Percentiles rank a stretch among this genome's conserved stretches.
phyloP scores from a whole-genome alignment of 495 filamentous ascomycete species.

The Aspergillus taichungensis region DNA sequence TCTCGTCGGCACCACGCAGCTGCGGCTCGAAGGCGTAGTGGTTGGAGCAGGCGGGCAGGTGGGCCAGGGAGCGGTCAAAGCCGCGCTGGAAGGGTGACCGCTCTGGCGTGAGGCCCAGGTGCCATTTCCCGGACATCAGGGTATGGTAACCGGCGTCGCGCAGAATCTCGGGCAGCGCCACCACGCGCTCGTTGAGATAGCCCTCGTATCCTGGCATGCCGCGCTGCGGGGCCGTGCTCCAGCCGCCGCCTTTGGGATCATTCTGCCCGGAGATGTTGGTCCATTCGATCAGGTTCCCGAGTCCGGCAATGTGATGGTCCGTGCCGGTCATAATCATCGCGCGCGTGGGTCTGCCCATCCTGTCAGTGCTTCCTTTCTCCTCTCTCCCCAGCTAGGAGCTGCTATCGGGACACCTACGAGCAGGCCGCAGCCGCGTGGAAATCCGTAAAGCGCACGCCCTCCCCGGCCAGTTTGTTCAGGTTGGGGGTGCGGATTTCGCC shows the following conservation, averaged over 20 bases:
- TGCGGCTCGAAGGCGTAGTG: constrained; percentile 56
- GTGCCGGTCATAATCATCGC: constrained; percentile 50
- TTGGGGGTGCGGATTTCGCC: constrained; percentile 56
- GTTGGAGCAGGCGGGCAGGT: constrained; percentile 49
- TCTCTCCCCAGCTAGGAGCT: neutral
- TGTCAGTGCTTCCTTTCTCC: too few species aligned
- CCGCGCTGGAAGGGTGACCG: constrained; percentile 33
- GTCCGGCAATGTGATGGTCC: constrained; percentile 38
- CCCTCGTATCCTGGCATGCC: constrained; percentile 60
- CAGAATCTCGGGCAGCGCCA: constrained; percentile 52
- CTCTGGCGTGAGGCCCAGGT: constrained; percentile 38
- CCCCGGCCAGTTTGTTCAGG: constrained; percentile 47
- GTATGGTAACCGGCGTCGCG: constrained; percentile 55
- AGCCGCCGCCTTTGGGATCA: constrained; percentile 33
- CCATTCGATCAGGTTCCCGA: constrained; percentile 41
- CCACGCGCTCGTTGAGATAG: constrained; percentile 55
- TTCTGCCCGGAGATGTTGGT: constrained; percentile 41
- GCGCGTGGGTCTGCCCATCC: constrained; percentile 38
- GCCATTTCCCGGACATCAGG: constrained; percentile 55
- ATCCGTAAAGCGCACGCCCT: constrained; percentile 50
- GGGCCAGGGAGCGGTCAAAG: constrained; percentile 41
- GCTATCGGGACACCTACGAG: constrained; percentile 24
- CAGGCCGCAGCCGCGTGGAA: constrained; percentile 59
- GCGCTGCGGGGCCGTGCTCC: constrained; percentile 35
- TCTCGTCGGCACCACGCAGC: constrained; percentile 32